Base-by-base conservation (phyloP, 179 eudicot species). In the Nepenthes alata region DNA sequence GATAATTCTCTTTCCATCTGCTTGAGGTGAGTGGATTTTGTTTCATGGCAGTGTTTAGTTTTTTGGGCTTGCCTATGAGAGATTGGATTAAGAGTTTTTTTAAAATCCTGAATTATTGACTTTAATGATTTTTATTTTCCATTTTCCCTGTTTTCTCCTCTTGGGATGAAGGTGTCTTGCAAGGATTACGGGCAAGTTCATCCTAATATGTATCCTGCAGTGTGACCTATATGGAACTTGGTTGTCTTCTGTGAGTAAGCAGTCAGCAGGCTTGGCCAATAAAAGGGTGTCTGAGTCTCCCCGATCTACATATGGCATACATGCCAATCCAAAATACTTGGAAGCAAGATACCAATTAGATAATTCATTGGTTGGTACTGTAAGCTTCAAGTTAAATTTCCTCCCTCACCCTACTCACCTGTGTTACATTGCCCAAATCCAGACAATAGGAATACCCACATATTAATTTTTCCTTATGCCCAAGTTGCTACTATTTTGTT, bases 171-270 rank as follows among this genome's bases (percentile, higher is more conserved):
- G 98, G 98, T 93, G 47, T 93, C 87, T 67, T 81, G 85, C 47
- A 87, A 83, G 79, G 86, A 85, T 51, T 87, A 89, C 68, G 72
- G 67, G 68, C 94, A 82, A 80, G 79, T 89, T 37, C 88, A 80
- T 49, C 83, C 87, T 11, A 76, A 67, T 70, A 11, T 86, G 80
- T 75, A 81, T 71, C 64, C 81, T 50, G 78, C 97, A 56, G 83
- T 93, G 86, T 88, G 84, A 81, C 69, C 78, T 93, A 6, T 93
- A 89, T 79, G 83, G 85, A 61, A 93, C 98, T 61, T 93, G 98
- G 98, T 81, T 89, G 62, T 81, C 94, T 62, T 37, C 81, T 41
- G 58, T 50, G 67, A 73, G 57, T 72, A 75, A 75, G 61, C 88
- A 83, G 48, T 67, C 95, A 61, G 75, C 96, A 37, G 73, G 66